Evolutionary conservation across 495 filamentous ascomycete genomes (phyloP).

Genomic region (Xylaria scruposa): DNA sequence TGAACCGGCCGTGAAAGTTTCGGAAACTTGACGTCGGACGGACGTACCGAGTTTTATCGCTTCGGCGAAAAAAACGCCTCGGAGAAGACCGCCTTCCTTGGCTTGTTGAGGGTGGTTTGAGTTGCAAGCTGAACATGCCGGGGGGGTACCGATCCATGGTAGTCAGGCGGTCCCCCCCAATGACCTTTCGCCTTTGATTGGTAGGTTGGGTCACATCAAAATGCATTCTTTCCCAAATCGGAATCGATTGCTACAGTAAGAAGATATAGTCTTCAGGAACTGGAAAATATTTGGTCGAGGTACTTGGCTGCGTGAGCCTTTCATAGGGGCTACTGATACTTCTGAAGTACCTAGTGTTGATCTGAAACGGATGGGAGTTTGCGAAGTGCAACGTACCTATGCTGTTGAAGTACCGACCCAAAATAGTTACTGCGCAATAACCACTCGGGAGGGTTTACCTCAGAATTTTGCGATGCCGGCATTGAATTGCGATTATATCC

Average conservation of each 20-base stretch:
- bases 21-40: background rate
- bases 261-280: background rate
- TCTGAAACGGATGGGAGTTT: slow-evolving; percentile 3
- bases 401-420: background rate
- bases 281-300: background rate
- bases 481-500: background rate
- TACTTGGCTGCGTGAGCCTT: background rate
- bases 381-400: background rate
- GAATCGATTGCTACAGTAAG: background rate
- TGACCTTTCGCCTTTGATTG: background rate
- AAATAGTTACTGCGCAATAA: background rate
- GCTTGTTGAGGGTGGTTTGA: background rate
- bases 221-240: background rate
- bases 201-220: background rate
- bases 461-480: background rate
- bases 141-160: slow-evolving; percentile 2
- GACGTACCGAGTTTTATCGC: background rate
- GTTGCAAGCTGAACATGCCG: slow-evolving; percentile 20
- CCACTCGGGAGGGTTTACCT: background rate
- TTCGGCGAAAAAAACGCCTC: background rate
- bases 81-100: background rate
- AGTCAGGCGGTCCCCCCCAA: background rate
- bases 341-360: background rate
- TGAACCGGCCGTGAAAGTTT: background rate
- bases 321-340: background rate